Conservation (phyloP, 2,329 filamentous ascomycete species). For the Cytospora paraplurivora region DNA sequence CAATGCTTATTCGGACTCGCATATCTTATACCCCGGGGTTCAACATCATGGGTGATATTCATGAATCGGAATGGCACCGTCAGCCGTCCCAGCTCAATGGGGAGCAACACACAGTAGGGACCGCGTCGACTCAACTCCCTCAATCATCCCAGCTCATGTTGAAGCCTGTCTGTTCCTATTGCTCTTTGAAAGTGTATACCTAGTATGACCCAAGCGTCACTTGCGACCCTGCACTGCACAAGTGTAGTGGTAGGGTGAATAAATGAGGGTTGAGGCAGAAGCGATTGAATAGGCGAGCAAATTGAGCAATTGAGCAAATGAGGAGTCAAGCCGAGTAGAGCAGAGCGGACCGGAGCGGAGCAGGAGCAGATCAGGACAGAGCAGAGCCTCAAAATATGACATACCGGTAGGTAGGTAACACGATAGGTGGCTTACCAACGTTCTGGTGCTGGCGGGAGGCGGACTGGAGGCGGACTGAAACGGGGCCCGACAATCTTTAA, state of each 20-base stretch:
- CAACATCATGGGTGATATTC: not conserved
- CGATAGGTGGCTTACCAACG: not conserved
- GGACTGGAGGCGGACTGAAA: not conserved
- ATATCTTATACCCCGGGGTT: not conserved
- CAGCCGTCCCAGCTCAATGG: not conserved
- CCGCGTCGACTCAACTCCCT: too few species aligned
- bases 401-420: conserved; percentile 5
- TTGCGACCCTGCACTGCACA: too few species aligned
- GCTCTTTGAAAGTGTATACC: too few species aligned
- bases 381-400: conserved; percentile 18
- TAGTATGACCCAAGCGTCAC: too few species aligned
- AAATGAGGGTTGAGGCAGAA: not conserved
- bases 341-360: conserved; percentile 17
- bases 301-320: conserved; percentile 2
- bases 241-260: too few species aligned
- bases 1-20: not conserved
- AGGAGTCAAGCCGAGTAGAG: not conserved
- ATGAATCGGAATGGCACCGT: not conserved
- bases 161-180: too few species aligned
- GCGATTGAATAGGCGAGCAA: not conserved
- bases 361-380: conserved; percentile 1
- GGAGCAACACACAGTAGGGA: too few species aligned
- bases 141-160: too few species aligned
- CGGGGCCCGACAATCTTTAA: conserved; percentile 10
- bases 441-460: conserved; percentile 12